phyloP scores from a whole-genome alignment of 805 yeast genomes.

The Candida boleticola region DNA sequence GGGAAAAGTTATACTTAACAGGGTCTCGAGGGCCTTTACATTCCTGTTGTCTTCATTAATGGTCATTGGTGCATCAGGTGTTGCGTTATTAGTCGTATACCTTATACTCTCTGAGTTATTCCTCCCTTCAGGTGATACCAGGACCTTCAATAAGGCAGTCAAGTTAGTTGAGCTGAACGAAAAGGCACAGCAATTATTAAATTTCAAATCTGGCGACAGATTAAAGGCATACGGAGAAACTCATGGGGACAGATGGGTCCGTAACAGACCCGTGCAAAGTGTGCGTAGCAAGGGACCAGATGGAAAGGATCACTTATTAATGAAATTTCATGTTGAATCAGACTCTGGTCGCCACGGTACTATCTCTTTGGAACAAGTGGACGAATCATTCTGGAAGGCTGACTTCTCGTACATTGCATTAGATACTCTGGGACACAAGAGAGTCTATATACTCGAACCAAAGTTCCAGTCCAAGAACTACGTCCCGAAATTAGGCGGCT shows the following conservation, averaged over 20 bases:
- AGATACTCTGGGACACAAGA: slow-evolving; percentile 69
- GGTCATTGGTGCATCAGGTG: slow-evolving; percentile 67
- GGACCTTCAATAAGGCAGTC: slow-evolving; percentile 84
- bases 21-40: slow-evolving; percentile 55
- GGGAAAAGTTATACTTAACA: slow-evolving; percentile 42
- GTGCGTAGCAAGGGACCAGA: slow-evolving; percentile 63
- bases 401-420: slow-evolving; percentile 70
- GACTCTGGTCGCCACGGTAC: slow-evolving; percentile 58
- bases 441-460: slow-evolving; percentile 71
- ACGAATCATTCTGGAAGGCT: slow-evolving; percentile 61
- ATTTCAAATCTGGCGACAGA: slow-evolving; percentile 53
- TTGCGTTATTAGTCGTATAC: slow-evolving; percentile 68
- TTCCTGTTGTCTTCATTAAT: slow-evolving; percentile 60
- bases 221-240: slow-evolving; percentile 83
- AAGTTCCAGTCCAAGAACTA: slow-evolving; percentile 43
- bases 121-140: slow-evolving; percentile 89
- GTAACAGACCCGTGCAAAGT: slow-evolving; percentile 82
- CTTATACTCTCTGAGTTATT: slow-evolving; percentile 76
- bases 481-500: slow-evolving; percentile 37
- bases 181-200: slow-evolving; percentile 54
- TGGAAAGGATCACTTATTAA: slow-evolving; percentile 75
- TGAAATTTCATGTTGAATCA: slow-evolving; percentile 87
- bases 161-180: slow-evolving; percentile 68
- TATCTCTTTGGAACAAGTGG: slow-evolving; percentile 79
- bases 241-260: slow-evolving; percentile 73